These are phyloP conservation scores for Cornus kousa DNA, from an alignment of 148 eudicot genomes.

Conservation along the genomic window DNA sequence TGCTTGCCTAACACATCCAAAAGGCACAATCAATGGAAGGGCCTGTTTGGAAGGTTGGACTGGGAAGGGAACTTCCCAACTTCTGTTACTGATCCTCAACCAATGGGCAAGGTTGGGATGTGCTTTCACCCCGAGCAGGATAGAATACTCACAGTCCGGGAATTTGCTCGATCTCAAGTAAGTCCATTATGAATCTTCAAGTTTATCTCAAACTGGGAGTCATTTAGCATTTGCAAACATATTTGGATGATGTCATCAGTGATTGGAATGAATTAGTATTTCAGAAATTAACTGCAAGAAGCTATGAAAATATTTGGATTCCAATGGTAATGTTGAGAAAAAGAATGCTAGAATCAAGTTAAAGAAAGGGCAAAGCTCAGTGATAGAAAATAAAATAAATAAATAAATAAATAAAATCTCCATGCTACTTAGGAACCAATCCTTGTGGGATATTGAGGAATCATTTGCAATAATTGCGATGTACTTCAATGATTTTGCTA, in stretches of 20 bases:
- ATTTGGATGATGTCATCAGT: background rate
- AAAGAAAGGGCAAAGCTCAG: background rate
- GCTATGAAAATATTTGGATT: too few relatives aligned
- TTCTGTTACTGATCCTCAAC: constrained; percentile 58
- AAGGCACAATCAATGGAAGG: constrained; percentile 64
- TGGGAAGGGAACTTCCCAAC: constrained; percentile 66
- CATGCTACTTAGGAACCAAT: background rate
- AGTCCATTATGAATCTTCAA: background rate
- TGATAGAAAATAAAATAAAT: too few relatives aligned
- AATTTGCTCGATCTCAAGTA: constrained; percentile 58
- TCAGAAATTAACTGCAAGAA: background rate
- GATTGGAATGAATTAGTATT: background rate
- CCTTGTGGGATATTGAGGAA: background rate
- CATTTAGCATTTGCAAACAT: background rate
- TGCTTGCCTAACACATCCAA: constrained; percentile 59
- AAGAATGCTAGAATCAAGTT: background rate
- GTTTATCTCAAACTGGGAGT: background rate
- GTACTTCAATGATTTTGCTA: background rate
- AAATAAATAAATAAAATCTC: too few relatives aligned
- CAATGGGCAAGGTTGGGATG: constrained; percentile 66
- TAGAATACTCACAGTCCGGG: constrained; percentile 54
- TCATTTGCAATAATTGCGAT: background rate
- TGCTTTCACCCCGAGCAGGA: constrained; percentile 66
- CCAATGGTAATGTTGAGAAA: too few relatives aligned
- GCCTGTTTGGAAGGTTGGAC: constrained; percentile 55